Evolutionary conservation across 2,329 filamentous ascomycete species (phyloP), one percentile per base, ranked within the genome.

Genomic region (Talaromyces verruculosus): DNA sequence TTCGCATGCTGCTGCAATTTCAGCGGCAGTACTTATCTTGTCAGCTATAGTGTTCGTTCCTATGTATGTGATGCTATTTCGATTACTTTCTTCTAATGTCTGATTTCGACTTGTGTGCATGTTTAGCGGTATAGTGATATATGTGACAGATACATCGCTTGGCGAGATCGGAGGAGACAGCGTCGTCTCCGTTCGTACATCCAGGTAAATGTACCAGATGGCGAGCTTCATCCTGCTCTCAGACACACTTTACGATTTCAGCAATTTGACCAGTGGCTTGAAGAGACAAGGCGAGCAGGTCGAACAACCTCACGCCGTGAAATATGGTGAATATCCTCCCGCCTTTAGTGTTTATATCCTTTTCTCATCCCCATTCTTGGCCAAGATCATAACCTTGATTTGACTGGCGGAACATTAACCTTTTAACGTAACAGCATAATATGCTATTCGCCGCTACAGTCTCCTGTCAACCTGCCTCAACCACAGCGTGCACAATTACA

Each of bases 151-250:
- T 60, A 60, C 35, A 43, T 60, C 22, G 57, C 37, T 41, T 28
- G 28, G 39, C 57, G 57, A 41, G 57, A 60, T 19, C 57, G 57
- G 57, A 60, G 57, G 37, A 60, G 57, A 60, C 57, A 60, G 57
- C 57, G 57, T 60, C 57, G 37, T 30, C 37, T 58, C 53, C 11
- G 53, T 6, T 58, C 53, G 53, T 58, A 58, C 53, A 58, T 58
- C 53, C 53, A 58, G 30, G 22, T 22, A 22, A 58, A 58, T 60
- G 57, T 43, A 60, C 37, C 35, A 60, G 57, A 41, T 30, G 37
- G 37, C 35, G 35, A 30, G 22, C 7, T 60, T 43, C 22, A 43
- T 43, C 57, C 37, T 41, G 37, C 57, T 60, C 35, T 60, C 37
- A 41, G 57, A 43, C 35, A 43, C 35, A 41, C 33, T 43, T 60